phyloP scores from a whole-genome alignment of 1,139 yeast genomes.

The Yamadazyma membranifaciens region DNA sequence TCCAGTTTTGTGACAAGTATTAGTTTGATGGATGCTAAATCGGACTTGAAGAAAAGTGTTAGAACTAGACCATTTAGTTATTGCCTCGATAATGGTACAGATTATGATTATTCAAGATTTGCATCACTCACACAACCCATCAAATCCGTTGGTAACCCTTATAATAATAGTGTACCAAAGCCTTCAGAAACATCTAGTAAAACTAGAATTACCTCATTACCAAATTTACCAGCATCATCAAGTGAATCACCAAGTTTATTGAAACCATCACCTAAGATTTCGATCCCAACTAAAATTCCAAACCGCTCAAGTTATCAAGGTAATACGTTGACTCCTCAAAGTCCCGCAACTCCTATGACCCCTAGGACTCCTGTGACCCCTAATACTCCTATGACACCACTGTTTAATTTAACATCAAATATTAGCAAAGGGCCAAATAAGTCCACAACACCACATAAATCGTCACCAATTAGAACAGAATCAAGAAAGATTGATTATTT shows the following conservation, averaged over 20 bases:
- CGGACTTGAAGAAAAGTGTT: conserved; percentile 21
- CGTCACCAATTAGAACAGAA: background rate
- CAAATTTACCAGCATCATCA: too few species aligned
- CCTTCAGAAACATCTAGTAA: background rate
- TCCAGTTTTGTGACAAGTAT: conserved; percentile 9
- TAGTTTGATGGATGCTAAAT: conserved; percentile 17
- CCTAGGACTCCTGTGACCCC: too few species aligned
- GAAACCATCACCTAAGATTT: too few species aligned
- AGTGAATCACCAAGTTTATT: too few species aligned
- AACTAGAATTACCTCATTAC: too few species aligned
- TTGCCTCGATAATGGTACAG: conserved; percentile 33
- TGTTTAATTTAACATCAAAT: background rate
- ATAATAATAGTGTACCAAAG: background rate
- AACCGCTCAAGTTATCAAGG: too few species aligned
- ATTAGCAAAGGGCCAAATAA: background rate
- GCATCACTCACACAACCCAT: background rate
- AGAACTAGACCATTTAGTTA: conserved; percentile 32
- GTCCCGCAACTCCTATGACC: too few species aligned
- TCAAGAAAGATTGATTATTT: background rate
- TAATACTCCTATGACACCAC: conserved; percentile 1
- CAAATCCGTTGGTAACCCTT: conserved; percentile 1
- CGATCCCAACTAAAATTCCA: too few species aligned
- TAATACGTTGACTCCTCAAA: too few species aligned
- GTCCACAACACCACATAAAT: background rate
- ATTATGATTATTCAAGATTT: conserved; percentile 32